Evolutionary conservation across 2,329 filamentous ascomycete genomes (phyloP), one percentile per base, ranked within the genome.

Genomic region (Huntiella bhutanensis): DNA sequence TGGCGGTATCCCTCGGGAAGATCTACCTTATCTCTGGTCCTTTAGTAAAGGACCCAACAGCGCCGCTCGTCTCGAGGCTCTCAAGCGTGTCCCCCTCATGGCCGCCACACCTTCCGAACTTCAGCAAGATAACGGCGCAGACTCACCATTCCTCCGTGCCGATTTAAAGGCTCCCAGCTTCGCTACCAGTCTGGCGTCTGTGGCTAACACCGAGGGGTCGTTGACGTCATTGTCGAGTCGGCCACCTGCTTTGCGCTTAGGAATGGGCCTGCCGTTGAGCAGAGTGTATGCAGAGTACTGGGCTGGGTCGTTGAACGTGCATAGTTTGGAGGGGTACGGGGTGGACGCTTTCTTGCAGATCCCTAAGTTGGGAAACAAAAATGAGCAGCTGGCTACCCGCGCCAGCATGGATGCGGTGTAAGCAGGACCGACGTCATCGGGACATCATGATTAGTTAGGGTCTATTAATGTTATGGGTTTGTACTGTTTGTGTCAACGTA

Each of bases 281-380:
- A 75, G 85, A 51, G 83, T 96, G 2, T 98, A 96, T 61, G 86
- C 88, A 22, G 88, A 96, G 62, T 96, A 96, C 61, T 98, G 91
- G 91, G 91, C 91, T 2, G 91, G 91, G 17, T 91, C 75, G 55
- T 65, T 98, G 6, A 82, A 94, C 56, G 62, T 96, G 49, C 88
- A 96, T 59, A 95, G 82, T 56, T 65, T 98, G 5, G 88, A 95
- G 58, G 92, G 91, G 1, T 96, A 95, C 59, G 91, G 91, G 11
- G 85, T 92, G 5, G 91, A 98, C 64, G 87, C 83, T 0, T 98
- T 98, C 57, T 64, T 98, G 52, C 87, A 96, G 59, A 94, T 98
- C 50, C 93, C 85, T 4, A 92, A 93, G 60, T 68, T 98, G 48
- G 91, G 91, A 15, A 98, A 98, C 60, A 95, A 94, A 69, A 95